Base-by-base conservation (phyloP, 1,284 basidiomycete genomes). In the Naganishia sp. region DNA sequence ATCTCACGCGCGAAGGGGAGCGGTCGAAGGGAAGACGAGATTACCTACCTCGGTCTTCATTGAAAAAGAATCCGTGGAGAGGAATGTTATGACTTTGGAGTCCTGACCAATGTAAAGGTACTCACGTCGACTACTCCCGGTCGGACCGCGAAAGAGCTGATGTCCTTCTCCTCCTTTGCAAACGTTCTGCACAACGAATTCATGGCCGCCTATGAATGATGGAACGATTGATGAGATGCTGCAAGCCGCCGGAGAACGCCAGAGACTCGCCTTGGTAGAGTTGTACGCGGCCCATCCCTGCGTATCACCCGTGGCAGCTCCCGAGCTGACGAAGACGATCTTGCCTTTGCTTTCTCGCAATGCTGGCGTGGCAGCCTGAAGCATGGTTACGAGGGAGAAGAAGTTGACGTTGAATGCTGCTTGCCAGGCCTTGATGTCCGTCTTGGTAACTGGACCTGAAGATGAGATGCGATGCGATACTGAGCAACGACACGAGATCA, bases 231-330 rank as follows among this genome's bases (percentile, higher is more conserved):
- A 49, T 28, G 28, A 39, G 11, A 31, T 13, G 23, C 2, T 5
- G 11, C 17, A 49, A n/a, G 42, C 42, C 41, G 25, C 15, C 11
- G 42, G 7, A 32, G 1, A 9, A 25, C n/a, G 17, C 9, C 17
- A 18, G 5, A n/a, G 15, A 63, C 65, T 42, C 63, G 55, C 66
- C 66, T 80, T 80, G 67, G 72, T 74, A 68, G 75, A 72, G 23
- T 79, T 81, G 74, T 84, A 84, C 50, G 82, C 75, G 0, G 79
- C 79, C 83, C 84, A 85, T 0, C 80, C 82, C 2, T 80, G 76
- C 39, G 78, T 80, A 10, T 80, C 81, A 0, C 77, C 77, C 2
- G 76, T 75, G 1, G 81, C 80, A 0, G 84, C 83, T 11, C 84
- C 84, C 2, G 80, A 82, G 6, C 79, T 81, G 17, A 84, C 82